Evolutionary conservation across 2,329 filamentous ascomycete genomes (phyloP), one percentile per base, ranked within the genome.

Genomic region (Hypomyces rosellus): DNA sequence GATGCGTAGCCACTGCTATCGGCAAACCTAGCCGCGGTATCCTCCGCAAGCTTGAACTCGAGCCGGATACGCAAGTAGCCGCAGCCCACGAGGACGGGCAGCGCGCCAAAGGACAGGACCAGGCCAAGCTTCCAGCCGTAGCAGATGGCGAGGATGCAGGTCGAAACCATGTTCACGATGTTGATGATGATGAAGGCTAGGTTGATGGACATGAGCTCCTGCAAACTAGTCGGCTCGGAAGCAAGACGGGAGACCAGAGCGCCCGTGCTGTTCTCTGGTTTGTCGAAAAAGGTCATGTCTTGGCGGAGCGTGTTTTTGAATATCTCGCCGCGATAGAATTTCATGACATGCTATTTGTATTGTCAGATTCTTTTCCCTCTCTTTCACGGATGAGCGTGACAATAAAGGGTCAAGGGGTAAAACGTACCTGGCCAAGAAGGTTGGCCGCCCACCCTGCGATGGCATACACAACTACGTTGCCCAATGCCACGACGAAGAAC

Each of bases 251-350:
- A 66, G 0, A 69, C 69, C 2, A 74, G 62, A 0, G 70, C 63
- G 0, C 71, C 70, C 2, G 69, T 69, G 40, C 62, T 63, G 36
- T 72, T 68, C 5, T 63, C 59, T 0, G 65, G 60, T 8, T 63
- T 52, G 54, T 74, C 71, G 52, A 73, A 74, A 57, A 74, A 74
- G 11, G 66, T 54, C 61, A 82, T 76, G 52, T 81, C 75, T 57
- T 82, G 78, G 16, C 73, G 69, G 5, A 83, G 66, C 1, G 78
- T 74, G 45, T 74, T 76, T 43, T 72, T 67, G 49, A 84, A 72
- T n/a, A 71, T 59, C 43, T 73, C 68, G 8, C 57, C 53, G 2
- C 70, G 68, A 36, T 71, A 72, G 7, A 57, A 55, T 12, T 57
- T 62, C 57, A 68, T 66, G 22, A 69, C 53, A 20, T 65, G 49